These are phyloP conservation scores for Ustilago vetiveriae DNA, from an alignment of 1,284 basidiomycete species.

Conservation along the genomic window DNA sequence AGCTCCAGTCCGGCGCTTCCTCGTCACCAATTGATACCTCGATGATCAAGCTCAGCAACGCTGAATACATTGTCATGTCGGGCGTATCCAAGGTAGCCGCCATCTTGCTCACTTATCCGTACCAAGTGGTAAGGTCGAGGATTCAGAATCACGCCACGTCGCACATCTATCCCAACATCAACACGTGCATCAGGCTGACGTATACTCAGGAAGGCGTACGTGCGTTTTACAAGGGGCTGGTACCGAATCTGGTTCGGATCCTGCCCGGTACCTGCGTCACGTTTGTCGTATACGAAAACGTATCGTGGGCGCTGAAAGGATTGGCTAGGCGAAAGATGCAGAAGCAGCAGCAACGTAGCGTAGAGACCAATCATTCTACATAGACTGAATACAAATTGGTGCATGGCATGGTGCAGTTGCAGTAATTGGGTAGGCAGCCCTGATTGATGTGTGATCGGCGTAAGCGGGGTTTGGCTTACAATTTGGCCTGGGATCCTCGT, in stretches of 20 bases:
- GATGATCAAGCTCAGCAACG: constrained; percentile 72
- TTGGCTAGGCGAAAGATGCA: constrained; percentile 24
- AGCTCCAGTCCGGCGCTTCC: neutral
- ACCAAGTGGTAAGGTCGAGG: constrained; percentile 93
- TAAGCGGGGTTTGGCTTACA: constrained; percentile 2
- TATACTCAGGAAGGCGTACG: constrained; percentile 81
- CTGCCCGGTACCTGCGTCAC: constrained; percentile 97
- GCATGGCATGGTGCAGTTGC: neutral
- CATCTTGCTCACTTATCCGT: constrained; percentile 89
- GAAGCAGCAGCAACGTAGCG: constrained; percentile 20
- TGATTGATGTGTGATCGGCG: too few species aligned
- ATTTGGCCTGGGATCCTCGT: constrained; percentile 3
- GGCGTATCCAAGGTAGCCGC: constrained; percentile 89
- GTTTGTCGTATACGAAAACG: constrained; percentile 96
- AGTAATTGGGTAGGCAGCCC: neutral
- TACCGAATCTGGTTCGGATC: constrained; percentile 94
- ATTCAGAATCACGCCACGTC: constrained; percentile 75
- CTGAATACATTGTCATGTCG: constrained; percentile 90
- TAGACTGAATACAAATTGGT: too few species aligned
- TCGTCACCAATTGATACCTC: constrained; percentile 13
- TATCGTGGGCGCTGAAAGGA: constrained; percentile 57
- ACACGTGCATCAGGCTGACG: constrained; percentile 79
- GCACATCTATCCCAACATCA: constrained; percentile 79
- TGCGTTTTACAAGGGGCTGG: constrained; percentile 94
- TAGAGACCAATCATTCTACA: too few species aligned